Conservation (phyloP, 257 asterid genomes). For the Galeopsis tetrahit region DNA sequence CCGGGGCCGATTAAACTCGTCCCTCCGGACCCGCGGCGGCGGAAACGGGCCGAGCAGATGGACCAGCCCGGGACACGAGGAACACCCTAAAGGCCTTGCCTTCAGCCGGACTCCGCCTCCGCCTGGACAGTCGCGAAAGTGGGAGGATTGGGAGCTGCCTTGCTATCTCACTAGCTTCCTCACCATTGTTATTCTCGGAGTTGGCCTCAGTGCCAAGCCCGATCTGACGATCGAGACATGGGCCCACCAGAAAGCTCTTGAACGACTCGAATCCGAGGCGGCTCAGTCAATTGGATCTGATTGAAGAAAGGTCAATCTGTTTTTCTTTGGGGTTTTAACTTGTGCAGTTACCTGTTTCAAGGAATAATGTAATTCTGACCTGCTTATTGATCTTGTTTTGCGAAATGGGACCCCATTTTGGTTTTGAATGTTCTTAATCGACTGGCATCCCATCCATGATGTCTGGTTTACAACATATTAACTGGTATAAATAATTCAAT, state of each 20-base stretch:
- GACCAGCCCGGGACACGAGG: conserved; percentile 88
- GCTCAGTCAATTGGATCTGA: conserved; percentile 45
- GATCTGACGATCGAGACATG: conserved; percentile 95
- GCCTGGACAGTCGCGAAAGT: conserved; percentile 61
- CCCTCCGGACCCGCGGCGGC: conserved; percentile 63
- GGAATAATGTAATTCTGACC: conserved; percentile 30
- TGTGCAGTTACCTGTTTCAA: conserved; percentile 30
- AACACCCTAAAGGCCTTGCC: conserved; percentile 65
- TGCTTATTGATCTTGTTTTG: neutral
- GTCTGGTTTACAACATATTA: conserved; percentile 10
- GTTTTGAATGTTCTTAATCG: conserved; percentile 24
- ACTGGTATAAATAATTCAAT: neutral
- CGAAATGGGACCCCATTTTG: neutral
- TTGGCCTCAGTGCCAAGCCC: conserved; percentile 96
- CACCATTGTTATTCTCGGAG: conserved; percentile 78
- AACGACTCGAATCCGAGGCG: conserved; percentile 75
- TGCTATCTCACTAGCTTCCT: conserved; percentile 87
- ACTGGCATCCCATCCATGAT: neutral
- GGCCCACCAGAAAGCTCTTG: conserved; percentile 99
- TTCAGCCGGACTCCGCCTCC: conserved; percentile 67
- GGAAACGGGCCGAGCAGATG: conserved; percentile 70
- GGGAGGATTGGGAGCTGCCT: conserved; percentile 99
- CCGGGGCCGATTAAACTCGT: conserved; percentile 56
- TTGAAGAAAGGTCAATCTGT: conserved; percentile 35
- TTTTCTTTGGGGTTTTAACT: conserved; percentile 11